Percentiles rank a stretch among this genome's conserved stretches.
Conservation (phyloP, 768 basidiomycete species). For the Exsudoporus frostii region DNA sequence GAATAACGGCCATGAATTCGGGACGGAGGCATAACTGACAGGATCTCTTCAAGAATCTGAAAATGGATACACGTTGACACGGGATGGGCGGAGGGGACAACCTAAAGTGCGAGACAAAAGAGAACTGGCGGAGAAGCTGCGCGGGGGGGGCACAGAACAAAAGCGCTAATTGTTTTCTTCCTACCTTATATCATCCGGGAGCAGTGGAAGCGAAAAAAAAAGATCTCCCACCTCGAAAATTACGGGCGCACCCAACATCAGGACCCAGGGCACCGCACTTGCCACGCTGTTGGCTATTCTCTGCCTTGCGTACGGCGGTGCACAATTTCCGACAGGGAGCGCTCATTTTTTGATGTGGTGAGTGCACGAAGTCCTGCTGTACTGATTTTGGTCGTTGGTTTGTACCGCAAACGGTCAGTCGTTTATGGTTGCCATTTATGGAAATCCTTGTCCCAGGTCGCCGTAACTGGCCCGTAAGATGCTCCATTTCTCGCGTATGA, state of each 20-base stretch:
- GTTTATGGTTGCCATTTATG: conserved; percentile 12
- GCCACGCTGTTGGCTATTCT: not conserved
- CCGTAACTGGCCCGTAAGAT: no score
- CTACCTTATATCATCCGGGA: conserved; percentile 21
- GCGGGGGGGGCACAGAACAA: conserved; percentile 12
- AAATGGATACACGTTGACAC: conserved; percentile 20
- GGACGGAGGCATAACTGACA: conserved; percentile 15
- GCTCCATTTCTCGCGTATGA: not conserved
- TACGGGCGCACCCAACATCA: not conserved
- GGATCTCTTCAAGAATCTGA: conserved; percentile 28
- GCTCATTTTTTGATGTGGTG: not conserved
- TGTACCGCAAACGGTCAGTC: conserved; percentile 9
- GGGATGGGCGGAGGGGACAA: not conserved
- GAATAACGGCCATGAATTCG: conserved; percentile 27
- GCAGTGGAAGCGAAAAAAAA: no score
- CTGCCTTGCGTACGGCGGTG: not conserved
- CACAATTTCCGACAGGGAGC: not conserved
- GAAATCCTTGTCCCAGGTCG: not conserved
- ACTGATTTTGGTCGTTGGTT: conserved; percentile 14
- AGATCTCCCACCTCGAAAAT: not conserved
- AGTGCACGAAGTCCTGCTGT: conserved; percentile 12
- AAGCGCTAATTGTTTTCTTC: conserved; percentile 27
- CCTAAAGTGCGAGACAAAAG: conserved; percentile 24
- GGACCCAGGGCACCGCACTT: conserved; percentile 11
- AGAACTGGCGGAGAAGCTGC: not conserved